Conservation (phyloP, 352 stramenopile genomes). For the Phytophthora capsici region DNA sequence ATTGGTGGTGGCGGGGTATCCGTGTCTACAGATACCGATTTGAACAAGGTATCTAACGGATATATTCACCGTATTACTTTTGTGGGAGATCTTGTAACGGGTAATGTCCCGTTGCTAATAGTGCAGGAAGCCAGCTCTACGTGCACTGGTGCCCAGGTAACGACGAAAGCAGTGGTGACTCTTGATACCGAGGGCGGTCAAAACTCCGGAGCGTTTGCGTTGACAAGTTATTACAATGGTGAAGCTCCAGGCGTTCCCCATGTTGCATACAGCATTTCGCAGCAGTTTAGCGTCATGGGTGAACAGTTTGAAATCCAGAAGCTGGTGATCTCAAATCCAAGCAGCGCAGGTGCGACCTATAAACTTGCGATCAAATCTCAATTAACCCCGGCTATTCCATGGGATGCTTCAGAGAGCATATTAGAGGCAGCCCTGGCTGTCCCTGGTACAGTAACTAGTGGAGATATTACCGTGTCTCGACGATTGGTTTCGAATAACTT, state of each 20-base stretch:
- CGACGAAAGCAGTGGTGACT: constrained; percentile 25
- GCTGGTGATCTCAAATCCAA: constrained; percentile 60
- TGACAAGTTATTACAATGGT: constrained; percentile 56
- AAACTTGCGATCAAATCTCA: constrained; percentile 39
- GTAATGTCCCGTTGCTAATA: constrained; percentile 48
- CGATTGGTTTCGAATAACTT: constrained; percentile 56
- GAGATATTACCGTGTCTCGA: constrained; percentile 64
- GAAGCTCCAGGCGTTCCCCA: constrained; percentile 47
- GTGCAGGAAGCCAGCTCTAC: constrained; percentile 8
- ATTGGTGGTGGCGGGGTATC: constrained; percentile 51
- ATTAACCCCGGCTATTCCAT: constrained; percentile 48
- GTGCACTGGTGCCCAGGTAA: constrained; percentile 12
- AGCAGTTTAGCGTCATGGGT: constrained; percentile 72
- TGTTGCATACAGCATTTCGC: constrained; percentile 64
- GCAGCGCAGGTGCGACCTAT: constrained; percentile 41
- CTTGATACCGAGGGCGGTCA: constrained; percentile 33
- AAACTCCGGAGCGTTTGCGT: constrained; percentile 44
- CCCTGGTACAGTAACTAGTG: constrained; percentile 10
- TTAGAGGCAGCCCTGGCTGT: constrained; percentile 32
- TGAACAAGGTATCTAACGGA: constrained; percentile 50
- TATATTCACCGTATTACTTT: constrained; percentile 76
- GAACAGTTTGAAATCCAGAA: constrained; percentile 79
- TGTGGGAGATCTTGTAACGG: constrained; percentile 58
- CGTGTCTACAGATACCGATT: constrained; percentile 55
- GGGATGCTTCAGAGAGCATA: constrained; percentile 57